These are phyloP conservation scores for Psilocybe azurescens DNA, from an alignment of 768 basidiomycete species.

Conservation along the genomic window DNA sequence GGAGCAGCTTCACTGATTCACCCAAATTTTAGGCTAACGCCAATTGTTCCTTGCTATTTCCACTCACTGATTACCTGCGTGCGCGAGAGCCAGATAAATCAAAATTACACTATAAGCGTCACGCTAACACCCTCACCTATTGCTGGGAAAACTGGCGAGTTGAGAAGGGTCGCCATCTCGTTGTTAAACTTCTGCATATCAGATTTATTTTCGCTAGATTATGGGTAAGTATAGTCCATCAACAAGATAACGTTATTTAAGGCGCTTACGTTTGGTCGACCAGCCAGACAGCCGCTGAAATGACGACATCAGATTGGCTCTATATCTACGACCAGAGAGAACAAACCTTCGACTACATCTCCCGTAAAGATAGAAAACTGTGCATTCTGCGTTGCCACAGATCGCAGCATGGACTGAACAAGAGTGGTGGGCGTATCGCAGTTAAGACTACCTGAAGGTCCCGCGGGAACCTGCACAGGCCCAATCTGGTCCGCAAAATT, in stretches of 20 bases:
- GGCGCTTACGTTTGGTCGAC: constrained; percentile 44
- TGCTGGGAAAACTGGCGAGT: constrained; percentile 50
- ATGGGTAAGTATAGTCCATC: not conserved
- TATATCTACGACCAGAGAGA: not conserved
- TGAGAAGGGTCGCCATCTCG: constrained; percentile 46
- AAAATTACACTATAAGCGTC: not conserved
- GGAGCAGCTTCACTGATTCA: constrained; percentile 57
- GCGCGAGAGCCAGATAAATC: not conserved
- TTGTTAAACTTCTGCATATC: constrained; percentile 52
- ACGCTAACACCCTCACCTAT: constrained; percentile 42
- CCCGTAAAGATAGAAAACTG: constrained; percentile 67
- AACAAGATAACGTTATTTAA: not conserved
- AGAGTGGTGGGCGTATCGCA: constrained; percentile 60
- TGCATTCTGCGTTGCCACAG: constrained; percentile 41
- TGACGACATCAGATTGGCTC: not conserved
- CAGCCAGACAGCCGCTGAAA: constrained; percentile 54
- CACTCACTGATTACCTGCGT: constrained; percentile 56
- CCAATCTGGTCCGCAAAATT: constrained; percentile 46
- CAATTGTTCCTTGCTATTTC: not conserved
- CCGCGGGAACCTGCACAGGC: constrained; percentile 48
- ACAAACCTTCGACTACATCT: constrained; percentile 63
- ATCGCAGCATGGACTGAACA: constrained; percentile 53
- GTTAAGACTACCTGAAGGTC: constrained; percentile 49
- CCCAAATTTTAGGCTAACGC: not conserved
- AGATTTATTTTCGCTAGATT: constrained; percentile 44